These are phyloP conservation scores for Blumeriella jaapii DNA, from an alignment of 2,329 filamentous ascomycete species.

Conservation along the genomic window DNA sequence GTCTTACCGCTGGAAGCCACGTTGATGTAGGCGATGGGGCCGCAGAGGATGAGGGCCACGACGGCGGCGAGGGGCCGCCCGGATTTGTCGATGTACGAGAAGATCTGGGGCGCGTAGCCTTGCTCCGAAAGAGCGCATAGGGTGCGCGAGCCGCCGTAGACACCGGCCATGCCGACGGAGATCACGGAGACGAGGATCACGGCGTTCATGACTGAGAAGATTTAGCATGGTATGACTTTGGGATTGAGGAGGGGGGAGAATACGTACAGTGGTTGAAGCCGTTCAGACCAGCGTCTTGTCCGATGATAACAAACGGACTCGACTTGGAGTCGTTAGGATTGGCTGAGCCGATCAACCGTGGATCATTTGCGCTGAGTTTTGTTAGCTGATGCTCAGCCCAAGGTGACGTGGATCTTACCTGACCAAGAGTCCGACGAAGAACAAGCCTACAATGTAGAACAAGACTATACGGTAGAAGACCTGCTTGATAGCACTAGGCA, in stretches of 20 bases:
- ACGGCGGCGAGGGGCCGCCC: slow-evolving; percentile 58
- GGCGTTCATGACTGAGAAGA: slow-evolving; percentile 90
- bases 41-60: slow-evolving; percentile 38
- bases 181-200: slow-evolving; percentile 85
- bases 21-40: slow-evolving; percentile 45
- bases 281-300: slow-evolving; percentile 70
- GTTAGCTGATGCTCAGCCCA: neutral
- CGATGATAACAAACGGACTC: slow-evolving; percentile 88
- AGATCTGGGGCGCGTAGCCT: slow-evolving; percentile 62
- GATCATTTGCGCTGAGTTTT: slow-evolving; percentile 48
- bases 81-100: slow-evolving; percentile 70
- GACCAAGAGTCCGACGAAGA: slow-evolving; percentile 70
- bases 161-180: slow-evolving; percentile 80
- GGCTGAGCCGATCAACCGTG: slow-evolving; percentile 47
- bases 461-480: slow-evolving; percentile 88
- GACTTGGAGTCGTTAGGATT: slow-evolving; percentile 51
- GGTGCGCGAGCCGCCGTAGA: slow-evolving; percentile 83
- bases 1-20: slow-evolving; percentile 31
- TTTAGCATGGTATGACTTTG: too few relatives aligned
- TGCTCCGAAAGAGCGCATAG: slow-evolving; percentile 82
- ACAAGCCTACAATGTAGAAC: slow-evolving; percentile 77
- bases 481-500: slow-evolving; percentile 80
- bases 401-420: neutral
- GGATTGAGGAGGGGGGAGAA: too few relatives aligned
- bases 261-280: slow-evolving; percentile 67